phyloP scores from a whole-genome alignment of 305 asterid genomes.

The Petunia hybrid region DNA sequence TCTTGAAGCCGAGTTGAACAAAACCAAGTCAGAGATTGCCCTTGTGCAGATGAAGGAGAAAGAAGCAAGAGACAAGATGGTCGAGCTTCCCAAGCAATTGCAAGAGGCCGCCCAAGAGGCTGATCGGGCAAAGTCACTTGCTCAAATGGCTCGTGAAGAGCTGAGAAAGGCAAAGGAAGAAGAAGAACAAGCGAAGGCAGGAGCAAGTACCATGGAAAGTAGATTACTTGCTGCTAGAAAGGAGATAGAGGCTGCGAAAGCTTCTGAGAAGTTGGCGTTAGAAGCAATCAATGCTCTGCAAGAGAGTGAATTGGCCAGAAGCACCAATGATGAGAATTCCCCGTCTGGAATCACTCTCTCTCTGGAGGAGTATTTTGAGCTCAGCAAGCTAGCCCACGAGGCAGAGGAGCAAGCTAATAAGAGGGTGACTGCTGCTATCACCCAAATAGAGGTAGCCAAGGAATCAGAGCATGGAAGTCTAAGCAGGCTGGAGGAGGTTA shows the following conservation, averaged over 20 bases:
- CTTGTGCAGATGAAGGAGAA: constrained; percentile 60
- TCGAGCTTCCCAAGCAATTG: constrained; percentile 69
- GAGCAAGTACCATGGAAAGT: constrained; percentile 60
- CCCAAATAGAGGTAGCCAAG: constrained; percentile 75
- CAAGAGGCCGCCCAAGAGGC: constrained; percentile 82
- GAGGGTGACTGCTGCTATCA: constrained; percentile 63
- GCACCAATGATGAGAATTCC: constrained; percentile 50
- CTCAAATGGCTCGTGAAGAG: constrained; percentile 60
- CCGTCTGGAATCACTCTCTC: constrained; percentile 62
- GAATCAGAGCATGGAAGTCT: constrained; percentile 65
- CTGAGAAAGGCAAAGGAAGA: constrained; percentile 69
- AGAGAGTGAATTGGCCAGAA: constrained; percentile 67
- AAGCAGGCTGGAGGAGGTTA: constrained; percentile 71
- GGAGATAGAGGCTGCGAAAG: constrained; percentile 89
- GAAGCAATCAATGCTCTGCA: constrained; percentile 77
- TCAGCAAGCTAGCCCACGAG: constrained; percentile 81
- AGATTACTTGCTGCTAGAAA: constrained; percentile 67
- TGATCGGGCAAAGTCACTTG: constrained; percentile 64
- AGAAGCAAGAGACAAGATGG: constrained; percentile 66
- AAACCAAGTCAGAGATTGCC: constrained; percentile 59
- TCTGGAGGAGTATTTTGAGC: constrained; percentile 78
- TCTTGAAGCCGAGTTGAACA: constrained; percentile 71
- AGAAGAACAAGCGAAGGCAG: constrained; percentile 74
- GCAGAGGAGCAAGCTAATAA: constrained; percentile 85
- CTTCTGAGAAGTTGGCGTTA: constrained; percentile 81